Percentiles rank a stretch among this genome's conserved stretches.
phyloP scores from a whole-genome alignment of 2,329 filamentous ascomycete species.

The Reticulascus tulasneorum region DNA sequence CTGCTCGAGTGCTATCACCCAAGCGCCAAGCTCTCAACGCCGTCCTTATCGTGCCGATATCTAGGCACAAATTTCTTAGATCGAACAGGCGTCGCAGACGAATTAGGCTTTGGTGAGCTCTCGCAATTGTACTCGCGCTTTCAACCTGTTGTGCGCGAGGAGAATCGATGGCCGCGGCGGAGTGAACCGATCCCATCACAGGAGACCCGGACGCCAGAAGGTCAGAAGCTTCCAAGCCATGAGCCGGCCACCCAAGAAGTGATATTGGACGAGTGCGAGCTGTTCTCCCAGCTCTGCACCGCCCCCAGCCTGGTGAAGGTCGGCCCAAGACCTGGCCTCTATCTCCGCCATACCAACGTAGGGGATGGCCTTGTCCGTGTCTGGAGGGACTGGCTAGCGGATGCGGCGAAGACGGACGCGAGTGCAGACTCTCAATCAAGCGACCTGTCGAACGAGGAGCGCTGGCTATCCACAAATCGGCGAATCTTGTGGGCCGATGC shows the following conservation, averaged over 20 bases:
- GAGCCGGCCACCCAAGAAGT: conserved; percentile 56
- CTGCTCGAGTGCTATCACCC: conserved; percentile 79
- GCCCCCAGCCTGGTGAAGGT: conserved; percentile 65
- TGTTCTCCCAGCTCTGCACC: conserved; percentile 71
- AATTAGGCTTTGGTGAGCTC: conserved; percentile 34
- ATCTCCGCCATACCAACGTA: conserved; percentile 62
- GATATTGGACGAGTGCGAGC: conserved; percentile 63
- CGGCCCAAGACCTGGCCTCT: conserved; percentile 56
- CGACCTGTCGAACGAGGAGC: conserved; percentile 8
- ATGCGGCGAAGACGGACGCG: conserved; percentile 43
- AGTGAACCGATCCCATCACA: conserved; percentile 19
- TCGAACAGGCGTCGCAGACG: conserved; percentile 19
- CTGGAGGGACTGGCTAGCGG: conserved; percentile 67
- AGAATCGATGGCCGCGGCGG: conserved; percentile 36
- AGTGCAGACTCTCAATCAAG: too few species aligned
- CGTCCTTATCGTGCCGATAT: conserved; percentile 64
- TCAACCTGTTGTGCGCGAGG: conserved; percentile 56
- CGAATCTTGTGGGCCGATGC: conserved; percentile 65
- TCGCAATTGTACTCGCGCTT: conserved; percentile 66
- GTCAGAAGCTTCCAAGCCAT: conserved; percentile 21
- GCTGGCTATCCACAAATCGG: conserved; percentile 14
- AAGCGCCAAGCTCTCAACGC: conserved; percentile 62
- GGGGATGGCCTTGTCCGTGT: conserved; percentile 66
- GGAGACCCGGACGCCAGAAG: too few species aligned
- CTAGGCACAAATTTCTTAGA: conserved; percentile 60